Percentiles rank a stretch among this genome's conserved stretches.
phyloP scores from a whole-genome alignment of 306 rosid genomes.

The Cucurbita pepo region DNA sequence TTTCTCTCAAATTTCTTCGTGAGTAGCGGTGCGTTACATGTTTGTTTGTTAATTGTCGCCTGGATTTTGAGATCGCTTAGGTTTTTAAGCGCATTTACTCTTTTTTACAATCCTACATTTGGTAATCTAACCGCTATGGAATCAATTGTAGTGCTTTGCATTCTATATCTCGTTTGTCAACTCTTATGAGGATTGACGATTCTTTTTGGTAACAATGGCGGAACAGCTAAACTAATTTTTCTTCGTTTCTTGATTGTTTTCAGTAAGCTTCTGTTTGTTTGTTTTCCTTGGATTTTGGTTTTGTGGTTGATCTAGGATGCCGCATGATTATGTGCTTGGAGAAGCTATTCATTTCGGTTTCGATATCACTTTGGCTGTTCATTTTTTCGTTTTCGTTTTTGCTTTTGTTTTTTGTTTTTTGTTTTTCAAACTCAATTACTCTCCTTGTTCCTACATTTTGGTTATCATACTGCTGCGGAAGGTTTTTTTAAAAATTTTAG shows the following conservation, averaged over 20 bases:
- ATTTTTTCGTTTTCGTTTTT: neutral
- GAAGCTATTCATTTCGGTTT: neutral
- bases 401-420: neutral
- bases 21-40: too few species aligned
- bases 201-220: neutral
- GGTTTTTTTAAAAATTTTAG: too few species aligned
- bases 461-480: neutral
- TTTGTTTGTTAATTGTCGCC: too few species aligned
- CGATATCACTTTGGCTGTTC: neutral
- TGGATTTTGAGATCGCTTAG: too few species aligned
- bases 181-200: neutral
- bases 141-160: neutral
- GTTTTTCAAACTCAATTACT: neutral
- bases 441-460: neutral
- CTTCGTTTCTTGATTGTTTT: neutral
- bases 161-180: neutral
- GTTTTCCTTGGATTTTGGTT: neutral
- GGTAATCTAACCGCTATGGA: neutral
- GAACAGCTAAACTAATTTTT: neutral
- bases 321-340: neutral
- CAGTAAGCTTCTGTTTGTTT: neutral
- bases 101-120: too few species aligned
- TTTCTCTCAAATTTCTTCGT: neutral
- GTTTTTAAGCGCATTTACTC: too few species aligned
- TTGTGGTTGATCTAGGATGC: neutral